Base-by-base conservation (phyloP, 2,329 filamentous ascomycete genomes). In the Aureobasidium pullulans region DNA sequence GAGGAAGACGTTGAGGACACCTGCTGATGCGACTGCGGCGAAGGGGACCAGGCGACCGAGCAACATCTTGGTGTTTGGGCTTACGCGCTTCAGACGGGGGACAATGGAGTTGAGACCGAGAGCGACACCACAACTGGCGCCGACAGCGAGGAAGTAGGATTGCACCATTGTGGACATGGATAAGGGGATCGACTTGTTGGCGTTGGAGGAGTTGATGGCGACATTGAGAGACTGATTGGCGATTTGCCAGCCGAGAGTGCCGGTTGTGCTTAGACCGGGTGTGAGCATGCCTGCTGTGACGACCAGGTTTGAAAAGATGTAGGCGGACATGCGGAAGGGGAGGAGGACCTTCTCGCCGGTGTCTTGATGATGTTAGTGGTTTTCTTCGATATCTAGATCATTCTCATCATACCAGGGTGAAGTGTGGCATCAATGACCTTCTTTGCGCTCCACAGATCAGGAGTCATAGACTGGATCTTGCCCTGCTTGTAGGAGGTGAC, bases 161-260 rank as follows among this genome's bases (percentile, higher is more conserved):
- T 96, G 86, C 63, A 87, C 83, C 63, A 99, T 86, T 66, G 90
- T 89, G 23, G 84, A 83, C 61, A 84, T 87, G 19, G 89, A 88
- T 63, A 97, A 82, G 1, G 93, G 90, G 3, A 90, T 92, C 40
- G 91, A 96, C 75, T 99, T 99, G 82, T 99, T 99, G 64, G 93
- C 90, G 73, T 99, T 99, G 70, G 93, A 89, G 72, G 85, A 91
- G 81, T 99, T 99, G 81, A 99, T 93, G 66, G 90, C 93, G 31
- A 99, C 94, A 73, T 99, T 99, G 67, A 99, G 86, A 11, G 92
- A 96, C 78, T 99, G 94, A 76, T 99, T 99, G 66, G 89, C 84
- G 61, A 96, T 84, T 76, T 99, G 94, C 94, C 94, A 99, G 65
- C 87, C 86, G 39, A 97, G 80, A 5, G 90, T 96, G 56, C 93